Conservation (phyloP, 2,329 filamentous ascomycete species). For the Chaetomium globosum region DNA sequence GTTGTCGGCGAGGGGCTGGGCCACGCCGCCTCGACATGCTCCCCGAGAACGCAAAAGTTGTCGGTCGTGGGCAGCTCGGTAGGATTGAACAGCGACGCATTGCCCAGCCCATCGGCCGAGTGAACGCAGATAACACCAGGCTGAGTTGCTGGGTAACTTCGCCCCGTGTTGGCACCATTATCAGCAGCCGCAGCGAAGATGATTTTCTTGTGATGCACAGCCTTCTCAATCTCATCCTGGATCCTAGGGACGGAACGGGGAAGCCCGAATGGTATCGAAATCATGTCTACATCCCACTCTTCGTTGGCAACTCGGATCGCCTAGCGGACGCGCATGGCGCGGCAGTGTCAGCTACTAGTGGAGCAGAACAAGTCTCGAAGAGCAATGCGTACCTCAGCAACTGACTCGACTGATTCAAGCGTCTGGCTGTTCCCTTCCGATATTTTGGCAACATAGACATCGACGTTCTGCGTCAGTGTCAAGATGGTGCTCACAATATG, state of each 20-base stretch:
- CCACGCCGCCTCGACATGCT: background rate
- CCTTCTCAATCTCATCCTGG: background rate
- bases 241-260: background rate
- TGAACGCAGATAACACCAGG: background rate
- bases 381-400: background rate
- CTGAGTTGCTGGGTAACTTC: background rate
- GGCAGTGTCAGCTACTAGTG: background rate
- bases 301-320: background rate
- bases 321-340: background rate
- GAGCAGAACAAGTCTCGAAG: background rate
- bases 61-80: background rate
- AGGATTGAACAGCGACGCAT: background rate
- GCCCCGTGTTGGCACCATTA: background rate
- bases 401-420: background rate
- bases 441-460: background rate
- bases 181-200: background rate
- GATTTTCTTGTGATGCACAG: background rate
- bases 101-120: background rate
- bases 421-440: background rate
- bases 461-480: background rate
- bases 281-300: background rate
- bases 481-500: background rate
- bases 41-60: background rate
- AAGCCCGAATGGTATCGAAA: background rate
- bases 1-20: background rate